Base-by-base conservation (phyloP, 192 early-diverging fungal species). In the Phycomyces blakesleeanus region DNA sequence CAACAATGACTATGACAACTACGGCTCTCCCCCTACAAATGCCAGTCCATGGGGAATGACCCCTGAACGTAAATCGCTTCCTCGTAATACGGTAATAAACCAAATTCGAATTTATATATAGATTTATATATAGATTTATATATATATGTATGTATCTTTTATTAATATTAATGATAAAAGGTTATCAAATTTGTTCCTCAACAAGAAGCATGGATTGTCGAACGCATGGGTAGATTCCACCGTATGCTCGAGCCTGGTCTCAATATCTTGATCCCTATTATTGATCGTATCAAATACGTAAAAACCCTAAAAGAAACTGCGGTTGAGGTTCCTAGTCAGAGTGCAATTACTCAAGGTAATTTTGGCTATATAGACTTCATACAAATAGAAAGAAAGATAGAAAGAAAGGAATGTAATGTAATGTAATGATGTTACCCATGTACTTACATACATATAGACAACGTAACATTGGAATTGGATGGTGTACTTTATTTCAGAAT, bases 171-270 rank as follows among this genome's bases (percentile, higher is more conserved):
- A 14, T 2, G 10, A 51, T 12, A 20, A 25, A 64, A 83, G 84
- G 66, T 92, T 15, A 73, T 98, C 70, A 96, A 97, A 78, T 98
- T 98, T 78, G 96, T 98, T 18, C 96, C 96, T 41, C 94, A 98
- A 78, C 94, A 97, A 73, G 93, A 97, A 76, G 92, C 95, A 5
- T 97, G 95, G 93, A 87, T 98, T 24, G 89, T 98, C 11, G 96
- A 98, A 79, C 88, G 96, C 24, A 95, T 98, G 90, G 96, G 96
- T 29, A 71, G 79, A 66, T 93, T 91, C 68, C 76, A 83, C 65
- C 80, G 90, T n/a, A 84, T 94, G 44, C 76, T 98, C 10, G 89
- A 93, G 44, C 94, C 93, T 1, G 96, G 96, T 22, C 84, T 98
- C 11, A 91, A 93, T 21, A 85, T 98, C 29, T 78, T 98, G 20